Base-by-base conservation (phyloP, 2,329 filamentous ascomycete genomes). In the Fusarium caatingaense region DNA sequence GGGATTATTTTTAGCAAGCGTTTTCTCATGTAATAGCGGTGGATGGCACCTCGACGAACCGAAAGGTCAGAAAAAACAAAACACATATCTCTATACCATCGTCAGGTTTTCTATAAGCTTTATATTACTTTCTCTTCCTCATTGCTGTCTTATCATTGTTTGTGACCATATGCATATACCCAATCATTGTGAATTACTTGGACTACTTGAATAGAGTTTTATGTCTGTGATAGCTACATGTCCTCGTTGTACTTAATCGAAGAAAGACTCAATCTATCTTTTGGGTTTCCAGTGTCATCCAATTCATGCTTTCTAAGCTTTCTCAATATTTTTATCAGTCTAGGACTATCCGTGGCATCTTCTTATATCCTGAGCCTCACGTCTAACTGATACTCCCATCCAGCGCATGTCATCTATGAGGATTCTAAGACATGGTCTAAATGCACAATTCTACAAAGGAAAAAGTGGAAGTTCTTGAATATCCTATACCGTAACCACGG, bases 1-100 rank as follows among this genome's bases (percentile, higher is more conserved):
- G 11, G 27, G 10, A 65, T 53, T 42, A 8, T 53, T 42, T 56
- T 61, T 37, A 69, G 60, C 60, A 60, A 66, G 66, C 68, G 68
- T 69, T 21, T 53, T 65, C 28, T 60, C 58, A 64, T 55, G 40
- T 42, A 65, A 53, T 44, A 53, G 28, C 30, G 48, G 27, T 57
- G 55, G 40, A 56, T 68, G 55, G 27, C 37, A 40, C 41, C 56
- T 61, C 27, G 32, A 50, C 28, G 37, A 48, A 42, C 23, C 53
- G 20, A 32, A 61, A 60, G 51, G 48, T 25, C 45, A 37, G 53
- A 64, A 55, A 20, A 30, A 34, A 25, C 28, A 42, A 50, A 51
- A 21, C 37, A 13, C 13, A 42, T 55, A 28, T 28, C 32, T 18
- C 28, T 16, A 28, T 23, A 50, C 48, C 21, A 20, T 57, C 40